Base-by-base conservation (phyloP, 2,329 filamentous ascomycete genomes). In the Polychaeton citri region DNA sequence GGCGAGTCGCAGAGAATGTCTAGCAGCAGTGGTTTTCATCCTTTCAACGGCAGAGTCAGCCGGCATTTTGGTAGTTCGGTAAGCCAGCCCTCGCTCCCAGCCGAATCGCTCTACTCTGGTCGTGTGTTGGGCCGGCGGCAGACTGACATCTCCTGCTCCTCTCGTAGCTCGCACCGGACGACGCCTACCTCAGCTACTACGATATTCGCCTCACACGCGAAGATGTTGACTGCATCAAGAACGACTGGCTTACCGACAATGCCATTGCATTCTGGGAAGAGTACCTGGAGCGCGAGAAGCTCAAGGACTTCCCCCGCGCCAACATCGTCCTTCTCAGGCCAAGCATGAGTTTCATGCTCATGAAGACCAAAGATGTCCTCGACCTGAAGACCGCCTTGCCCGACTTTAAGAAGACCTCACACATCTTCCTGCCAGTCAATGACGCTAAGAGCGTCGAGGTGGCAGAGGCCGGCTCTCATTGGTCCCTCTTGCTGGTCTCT, bases 241-340 rank as follows among this genome's bases (percentile, higher is more conserved):
- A 82, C 60, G 90, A 95, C 67, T 98, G 90, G 90, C 69, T 98
- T 35, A 95, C 88, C 30, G 90, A 98, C 59, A 95, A 94, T 65
- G 87, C 86, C 49, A 96, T 98, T 47, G 80, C 85, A 34, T 96
- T 98, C 57, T 98, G 90, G 88, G 83, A 96, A 71, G 88, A 96
- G 63, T 87, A 82, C 57, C 76, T 98, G 45, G 90, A 98, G 60
- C 83, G 78, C 43, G 88, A 96, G 65, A 78, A 85, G 42, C 77
- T 98, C 19, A 67, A 69, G 19, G 74, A 76, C 48, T 93, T 81
- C 55, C 82, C 83, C 7, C 77, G 82, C 53, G 85, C 85, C 15
- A 75, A 85, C 44, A 94, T 98, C 55, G 71, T 88, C 41, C 81
- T 98, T 38, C 77, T 98, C 19, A 82, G 88, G 9, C 90, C 90